Conservation (phyloP, 495 filamentous ascomycete species). For the Pyrenula massariospora region DNA sequence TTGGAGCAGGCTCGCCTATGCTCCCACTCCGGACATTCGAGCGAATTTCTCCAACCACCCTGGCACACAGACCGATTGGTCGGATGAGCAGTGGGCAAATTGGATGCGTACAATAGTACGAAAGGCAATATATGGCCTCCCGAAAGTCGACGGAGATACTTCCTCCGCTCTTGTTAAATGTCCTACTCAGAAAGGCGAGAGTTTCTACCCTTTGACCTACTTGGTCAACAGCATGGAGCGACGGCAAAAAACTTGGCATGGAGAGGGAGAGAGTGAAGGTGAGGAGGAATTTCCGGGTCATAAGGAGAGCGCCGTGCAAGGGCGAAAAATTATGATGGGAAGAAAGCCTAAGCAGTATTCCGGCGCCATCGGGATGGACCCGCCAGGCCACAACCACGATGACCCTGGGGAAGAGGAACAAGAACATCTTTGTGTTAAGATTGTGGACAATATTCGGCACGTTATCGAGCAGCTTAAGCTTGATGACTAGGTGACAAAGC, state of each 20-base stretch:
- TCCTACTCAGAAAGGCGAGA: neutral
- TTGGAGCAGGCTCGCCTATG: conserved; percentile 31
- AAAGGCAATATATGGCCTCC: neutral
- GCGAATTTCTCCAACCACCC: neutral
- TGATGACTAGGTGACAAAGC: neutral
- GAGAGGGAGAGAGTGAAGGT: neutral
- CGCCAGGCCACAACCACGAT: too few species aligned
- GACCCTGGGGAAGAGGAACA: neutral
- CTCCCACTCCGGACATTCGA: neutral
- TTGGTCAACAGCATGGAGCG: neutral
- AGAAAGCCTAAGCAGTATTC: too few species aligned
- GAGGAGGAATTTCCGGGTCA: neutral
- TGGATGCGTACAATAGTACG: neutral
- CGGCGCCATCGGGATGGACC: too few species aligned
- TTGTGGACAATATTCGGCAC: neutral
- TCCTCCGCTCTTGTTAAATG: neutral
- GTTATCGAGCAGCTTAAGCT: neutral
- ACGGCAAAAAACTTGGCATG: neutral
- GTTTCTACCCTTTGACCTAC: neutral
- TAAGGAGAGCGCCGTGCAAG: neutral
- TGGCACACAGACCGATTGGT: neutral
- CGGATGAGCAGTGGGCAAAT: neutral
- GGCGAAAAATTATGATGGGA: neutral
- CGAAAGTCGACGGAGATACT: neutral
- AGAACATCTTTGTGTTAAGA: neutral